Base-by-base conservation (phyloP, 2,329 filamentous ascomycete genomes). In the Lasiodiplodia citricola region DNA sequence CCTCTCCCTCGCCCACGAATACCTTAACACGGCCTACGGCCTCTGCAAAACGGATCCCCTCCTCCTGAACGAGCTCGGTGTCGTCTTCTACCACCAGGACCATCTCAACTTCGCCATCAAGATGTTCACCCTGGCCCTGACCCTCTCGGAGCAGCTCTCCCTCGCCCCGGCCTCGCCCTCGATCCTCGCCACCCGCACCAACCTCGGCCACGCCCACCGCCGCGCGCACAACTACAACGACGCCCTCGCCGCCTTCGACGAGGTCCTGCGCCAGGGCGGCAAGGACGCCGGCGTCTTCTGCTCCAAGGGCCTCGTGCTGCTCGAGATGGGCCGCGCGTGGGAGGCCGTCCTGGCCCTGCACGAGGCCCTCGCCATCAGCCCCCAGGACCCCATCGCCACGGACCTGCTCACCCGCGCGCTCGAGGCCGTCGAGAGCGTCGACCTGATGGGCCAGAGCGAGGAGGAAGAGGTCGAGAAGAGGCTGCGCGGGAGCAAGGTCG, bases 81-180 rank as follows among this genome's bases (percentile, higher is more conserved):
- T 98, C 4, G 94, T 97, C n/a, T 91, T 93, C 72, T 99, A 97
- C 77, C 94, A 98, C 78, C 93, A 97, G 77, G 90, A 92, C 73
- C 88, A 92, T 63, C 87, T 93, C 7, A 86, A 89, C 69, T 90
- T 92, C 28, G 93, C 96, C 0, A 88, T 92, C 11, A 86, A 88
- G 37, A 88, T 94, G 71, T 98, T 99, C 79, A 86, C 86, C 8
- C 88, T 90, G 70, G 92, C 96, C 0, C 87, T 99, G 21, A 83
- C 87, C 58, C 88, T 97, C 66, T 92, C 94, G 2, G 87, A 90
- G 4, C 90, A 95, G 47, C 93, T 96, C 70, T 91, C 93, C 71
- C 91, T 92, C 67, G 93, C 97, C 70, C 89, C 92, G 0, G 87
- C 89, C 58, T 68, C 67, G 1, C 58, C 67, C 38, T 92, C 95